phyloP scores from a whole-genome alignment of 179 eudicot genomes.

The Beta macrorhiza region DNA sequence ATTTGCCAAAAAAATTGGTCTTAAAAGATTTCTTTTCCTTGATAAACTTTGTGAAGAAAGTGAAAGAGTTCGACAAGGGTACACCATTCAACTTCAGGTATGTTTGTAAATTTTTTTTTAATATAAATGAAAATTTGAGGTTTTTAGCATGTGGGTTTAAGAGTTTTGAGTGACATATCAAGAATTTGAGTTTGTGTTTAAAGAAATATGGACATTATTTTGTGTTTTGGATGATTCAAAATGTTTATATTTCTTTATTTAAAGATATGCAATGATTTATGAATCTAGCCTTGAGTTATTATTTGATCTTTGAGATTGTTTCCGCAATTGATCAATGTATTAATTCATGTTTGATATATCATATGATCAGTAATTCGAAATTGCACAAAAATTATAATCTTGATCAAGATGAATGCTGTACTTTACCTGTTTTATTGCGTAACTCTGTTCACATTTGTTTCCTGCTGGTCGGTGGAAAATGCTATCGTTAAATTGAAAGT shows the following conservation, averaged over 20 bases:
- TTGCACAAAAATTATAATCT: background rate
- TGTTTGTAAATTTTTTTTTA: constrained; percentile 7
- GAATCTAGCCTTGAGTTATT: no score
- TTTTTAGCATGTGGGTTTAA: background rate
- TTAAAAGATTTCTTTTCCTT: constrained; percentile 71
- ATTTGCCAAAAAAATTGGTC: constrained; percentile 59
- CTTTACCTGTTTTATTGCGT: background rate
- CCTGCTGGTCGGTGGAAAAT: constrained; percentile 12
- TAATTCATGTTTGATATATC: no score
- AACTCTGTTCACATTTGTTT: background rate
- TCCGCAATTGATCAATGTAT: no score
- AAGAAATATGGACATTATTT: background rate
- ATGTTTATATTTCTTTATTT: no score
- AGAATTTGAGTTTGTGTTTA: background rate
- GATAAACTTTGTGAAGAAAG: constrained; percentile 67
- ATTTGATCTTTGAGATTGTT: no score
- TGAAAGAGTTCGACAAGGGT: constrained; percentile 56
- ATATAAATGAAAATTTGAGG: background rate
- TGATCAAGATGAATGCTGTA: background rate
- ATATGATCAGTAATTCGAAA: no score
- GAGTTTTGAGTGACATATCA: background rate
- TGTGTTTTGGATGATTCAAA: no score
- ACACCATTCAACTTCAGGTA: constrained; percentile 68
- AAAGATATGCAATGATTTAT: no score
- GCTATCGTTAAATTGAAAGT: background rate